These are phyloP conservation scores for Phytopythium aichiense DNA, from an alignment of 352 stramenopile species.

Conservation along the genomic window DNA sequence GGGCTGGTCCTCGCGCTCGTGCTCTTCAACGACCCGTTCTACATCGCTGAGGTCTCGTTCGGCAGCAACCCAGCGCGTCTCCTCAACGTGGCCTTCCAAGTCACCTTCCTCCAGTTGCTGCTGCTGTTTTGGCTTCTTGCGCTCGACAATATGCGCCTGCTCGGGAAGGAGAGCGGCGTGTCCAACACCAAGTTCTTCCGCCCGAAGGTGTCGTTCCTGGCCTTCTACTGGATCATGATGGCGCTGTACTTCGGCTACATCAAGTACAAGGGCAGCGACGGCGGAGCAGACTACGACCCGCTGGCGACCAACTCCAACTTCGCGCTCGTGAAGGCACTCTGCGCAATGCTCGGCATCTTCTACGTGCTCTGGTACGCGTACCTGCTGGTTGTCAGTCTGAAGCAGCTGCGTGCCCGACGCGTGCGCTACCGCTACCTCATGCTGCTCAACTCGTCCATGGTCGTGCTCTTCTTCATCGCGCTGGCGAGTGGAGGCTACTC, in stretches of 20 bases:
- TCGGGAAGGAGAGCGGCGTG: constrained; percentile 40
- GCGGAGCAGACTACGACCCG: constrained; percentile 34
- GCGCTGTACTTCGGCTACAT: constrained; percentile 51
- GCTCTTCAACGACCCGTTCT: constrained; percentile 64
- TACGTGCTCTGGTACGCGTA: constrained; percentile 50
- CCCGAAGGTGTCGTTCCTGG: constrained; percentile 42
- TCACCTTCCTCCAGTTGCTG: constrained; percentile 56
- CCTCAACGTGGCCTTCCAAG: constrained; percentile 47
- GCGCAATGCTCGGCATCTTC: constrained; percentile 31
- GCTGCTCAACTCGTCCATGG: constrained; percentile 39
- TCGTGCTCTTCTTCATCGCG: constrained; percentile 40
- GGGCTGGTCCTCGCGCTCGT: constrained; percentile 40
- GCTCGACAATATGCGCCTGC: constrained; percentile 54
- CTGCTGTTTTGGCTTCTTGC: constrained; percentile 55
- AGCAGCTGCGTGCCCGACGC: constrained; percentile 39
- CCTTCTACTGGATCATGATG: constrained; percentile 57
- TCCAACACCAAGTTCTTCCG: constrained; percentile 53
- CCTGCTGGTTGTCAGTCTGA: constrained; percentile 31
- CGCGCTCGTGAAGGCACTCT: constrained; percentile 27
- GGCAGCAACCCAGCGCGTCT: constrained; percentile 46
- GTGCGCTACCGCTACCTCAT: constrained; percentile 49
- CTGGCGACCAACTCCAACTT: constrained; percentile 37
- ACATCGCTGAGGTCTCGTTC: constrained; percentile 38
- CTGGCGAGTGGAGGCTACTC: constrained; percentile 38
- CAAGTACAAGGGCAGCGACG: constrained; percentile 62